Conservation (phyloP, 768 basidiomycete species). For the Baorangia bicolor region DNA sequence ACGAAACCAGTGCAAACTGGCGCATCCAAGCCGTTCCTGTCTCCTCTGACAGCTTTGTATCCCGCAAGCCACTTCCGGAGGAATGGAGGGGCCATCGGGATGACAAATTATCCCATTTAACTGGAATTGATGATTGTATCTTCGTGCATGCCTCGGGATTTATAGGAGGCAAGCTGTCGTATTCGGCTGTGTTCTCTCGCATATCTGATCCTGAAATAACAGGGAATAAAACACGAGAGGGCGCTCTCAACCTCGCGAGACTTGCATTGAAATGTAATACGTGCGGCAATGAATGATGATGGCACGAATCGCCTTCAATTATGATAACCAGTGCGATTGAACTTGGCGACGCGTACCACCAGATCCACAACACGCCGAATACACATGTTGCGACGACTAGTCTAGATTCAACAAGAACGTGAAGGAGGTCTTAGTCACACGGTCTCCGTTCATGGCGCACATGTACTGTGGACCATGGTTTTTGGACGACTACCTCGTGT, state of each 20-base stretch:
- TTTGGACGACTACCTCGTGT: constrained; percentile 29
- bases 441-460: constrained; percentile 2
- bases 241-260: constrained; percentile 77
- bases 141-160: constrained; percentile 97
- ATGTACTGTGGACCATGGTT: constrained; percentile 1
- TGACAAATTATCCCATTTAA: constrained; percentile 67
- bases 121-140: constrained; percentile 79
- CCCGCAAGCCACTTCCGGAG: constrained; percentile 90
- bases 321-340: constrained; percentile 5
- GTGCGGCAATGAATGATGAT: constrained; percentile 17
- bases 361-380: constrained; percentile 10
- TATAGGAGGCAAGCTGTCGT: constrained; percentile 71
- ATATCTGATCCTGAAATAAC: constrained; percentile 13
- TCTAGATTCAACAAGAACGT: constrained; percentile 9
- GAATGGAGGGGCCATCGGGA: constrained; percentile 92
- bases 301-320: constrained; percentile 14
- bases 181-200: not conserved
- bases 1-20: constrained; percentile 76
- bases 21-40: constrained; percentile 90
- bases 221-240: constrained; percentile 91
- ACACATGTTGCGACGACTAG: constrained; percentile 14
- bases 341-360: constrained; percentile 10
- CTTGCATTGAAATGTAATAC: constrained; percentile 49
- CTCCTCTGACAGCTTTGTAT: constrained; percentile 81
- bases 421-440: constrained; percentile 8